Evolutionary conservation across 768 basidiomycete species (phyloP), one percentile per base, ranked within the genome.

Genomic region (Leccinellum albellum): DNA sequence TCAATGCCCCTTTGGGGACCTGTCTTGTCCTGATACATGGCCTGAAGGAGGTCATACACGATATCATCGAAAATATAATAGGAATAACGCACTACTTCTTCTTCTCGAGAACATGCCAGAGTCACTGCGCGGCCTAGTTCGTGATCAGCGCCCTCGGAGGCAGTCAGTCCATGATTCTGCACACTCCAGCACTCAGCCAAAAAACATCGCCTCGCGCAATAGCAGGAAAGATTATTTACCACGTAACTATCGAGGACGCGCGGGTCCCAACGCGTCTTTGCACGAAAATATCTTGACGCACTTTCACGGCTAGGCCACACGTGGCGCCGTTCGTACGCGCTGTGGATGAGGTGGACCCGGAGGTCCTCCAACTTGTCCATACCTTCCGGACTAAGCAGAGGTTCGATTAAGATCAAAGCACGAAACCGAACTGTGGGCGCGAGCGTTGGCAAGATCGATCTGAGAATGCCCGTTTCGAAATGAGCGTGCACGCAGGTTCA

Each of bases 11-110:
- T 78, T 13, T 74, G 76, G 2, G 82, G 73, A 3, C 85, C 86
- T 5, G 81, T 78, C 24, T 70, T 67, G 55, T 88, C 86, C 40
- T 74, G 68, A 61, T 87, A 88, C 86, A 88, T 88, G 1, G 78
- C 79, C 85, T 86, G 50, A 24, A 28, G 24, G 31, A 33, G 17
- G 6, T 49, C 56, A 35, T 23, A 45, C 17, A 44, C 56, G 32
- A 47, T 7, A 15, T 33, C 28, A 3, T n/a, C n/a, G 37, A 17
- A 9, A 20, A 28, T n/a, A 26, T 6, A 52, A 20, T 0, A 13
- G n/a, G 10, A 24, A 33, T 8, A 40, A 72, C 81, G 56, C 60
- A 86, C 85, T 50, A 75, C 78, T 73, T 89, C 87, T 65, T 88
- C 83, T 44, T 85, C 77, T 21, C 80, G 78, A 1, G 78, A 80